Percentiles rank a stretch among this genome's conserved stretches.
Evolutionary conservation across 1,284 basidiomycete genomes (phyloP).

Genomic region (Austroboletus niveus): DNA sequence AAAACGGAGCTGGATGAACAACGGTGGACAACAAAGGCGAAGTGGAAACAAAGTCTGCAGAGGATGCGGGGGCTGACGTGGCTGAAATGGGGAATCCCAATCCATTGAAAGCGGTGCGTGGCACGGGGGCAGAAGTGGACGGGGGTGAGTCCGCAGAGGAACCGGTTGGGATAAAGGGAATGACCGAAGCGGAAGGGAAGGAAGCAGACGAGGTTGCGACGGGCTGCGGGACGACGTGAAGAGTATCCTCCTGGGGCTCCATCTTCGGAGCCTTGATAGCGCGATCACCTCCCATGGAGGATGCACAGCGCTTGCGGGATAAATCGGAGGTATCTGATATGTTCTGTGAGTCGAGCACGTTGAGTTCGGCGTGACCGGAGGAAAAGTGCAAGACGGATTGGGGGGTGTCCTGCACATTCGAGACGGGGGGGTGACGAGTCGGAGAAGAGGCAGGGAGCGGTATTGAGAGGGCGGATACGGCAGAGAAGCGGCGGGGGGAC

Average conservation of each 20-base stretch:
- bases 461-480: constrained; percentile 3
- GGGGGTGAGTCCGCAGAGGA: constrained; percentile 41
- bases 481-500: constrained; percentile 26
- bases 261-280: constrained; percentile 64
- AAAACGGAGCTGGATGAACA: constrained; percentile 22
- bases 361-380: constrained; percentile 13
- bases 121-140: constrained; percentile 39
- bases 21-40: constrained; percentile 22
- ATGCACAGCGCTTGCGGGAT: constrained; percentile 65
- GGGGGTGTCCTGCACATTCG: constrained; percentile 24
- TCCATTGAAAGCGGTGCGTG: constrained; percentile 23
- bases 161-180: constrained; percentile 25
- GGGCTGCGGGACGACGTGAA: constrained; percentile 31
- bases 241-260: constrained; percentile 59
- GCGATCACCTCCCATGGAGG: constrained; percentile 59
- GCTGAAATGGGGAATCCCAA: constrained; percentile 21
- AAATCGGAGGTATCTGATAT: constrained; percentile 28
- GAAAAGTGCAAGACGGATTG: constrained; percentile 21
- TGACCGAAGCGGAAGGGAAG: constrained; percentile 23
- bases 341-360: constrained; percentile 20
- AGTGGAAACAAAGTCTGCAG: constrained; percentile 26
- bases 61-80: constrained; percentile 17
- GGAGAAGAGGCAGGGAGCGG: constrained; percentile 8
- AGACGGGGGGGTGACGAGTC: constrained; percentile 14
- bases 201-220: constrained; percentile 24